Evolutionary conservation across 176 grass and related monocot species (phyloP), one percentile per base, ranked within the genome.

Genomic region (Puccinellia tenuiflora): DNA sequence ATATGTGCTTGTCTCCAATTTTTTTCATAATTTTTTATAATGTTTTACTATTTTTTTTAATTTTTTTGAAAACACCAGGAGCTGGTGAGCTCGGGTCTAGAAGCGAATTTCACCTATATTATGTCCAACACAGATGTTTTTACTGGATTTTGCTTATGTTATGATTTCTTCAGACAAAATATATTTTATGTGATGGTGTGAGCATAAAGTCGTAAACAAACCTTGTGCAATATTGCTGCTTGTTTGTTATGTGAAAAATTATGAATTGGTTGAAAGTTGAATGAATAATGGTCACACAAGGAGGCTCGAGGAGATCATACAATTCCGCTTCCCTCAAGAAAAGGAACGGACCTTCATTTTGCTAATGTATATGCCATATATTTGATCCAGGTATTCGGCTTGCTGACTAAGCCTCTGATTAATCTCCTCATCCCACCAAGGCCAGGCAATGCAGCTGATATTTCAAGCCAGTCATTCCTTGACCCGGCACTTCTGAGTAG

Each of bases 371-470:
- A 81, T 74, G 4, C 7, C 60, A 76, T 79, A 71, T 53, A 53
- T 77, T 85, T 86, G 28, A 62, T 88, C 75, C 76, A 98, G 92
- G 92, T 98, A 66, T 95, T 98, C 25, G 92, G 91, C 75, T 73
- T 95, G 76, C 64, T 98, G 73, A 98, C 96, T 15, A 98, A 98
- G 82, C 96, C 92, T 56, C 89, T 93, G 67, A 73, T 98, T 18
- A 76, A 68, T 77, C 79, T 86, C 7, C 87, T 98, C 34, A 66
- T 91, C 65, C 96, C 96, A 57, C 78, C 83, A 70, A 93, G 82
- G 51, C 67, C 76, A 77, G 81, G 73, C 76, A 83, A 76, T 4
- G 85, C 85, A 34, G 64, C 78, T 46, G 83, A 88, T 42, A 53
- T 86, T 52, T 90, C 89, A 65, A 95, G 85, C 68, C 84, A 85